Conservation (phyloP, 305 asterid species). For the Striga hermonthica region DNA sequence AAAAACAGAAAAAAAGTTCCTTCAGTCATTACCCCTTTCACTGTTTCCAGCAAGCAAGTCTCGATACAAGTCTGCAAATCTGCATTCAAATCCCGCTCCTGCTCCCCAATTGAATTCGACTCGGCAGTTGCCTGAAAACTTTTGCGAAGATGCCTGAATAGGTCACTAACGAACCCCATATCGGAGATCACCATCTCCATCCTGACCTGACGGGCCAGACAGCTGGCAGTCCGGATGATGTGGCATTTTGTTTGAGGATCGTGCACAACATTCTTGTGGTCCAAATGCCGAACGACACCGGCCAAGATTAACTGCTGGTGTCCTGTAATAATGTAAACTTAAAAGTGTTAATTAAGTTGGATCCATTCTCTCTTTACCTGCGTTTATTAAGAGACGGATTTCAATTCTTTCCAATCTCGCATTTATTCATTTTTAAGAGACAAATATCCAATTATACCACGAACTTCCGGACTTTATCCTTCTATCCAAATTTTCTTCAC, state of each 20-base stretch:
- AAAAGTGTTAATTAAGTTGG: no score
- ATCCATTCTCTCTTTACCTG: no score
- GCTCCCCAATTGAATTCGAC: constrained; percentile 51
- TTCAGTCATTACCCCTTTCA: constrained; percentile 73
- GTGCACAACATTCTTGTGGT: constrained; percentile 78
- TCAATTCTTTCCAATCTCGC: no score
- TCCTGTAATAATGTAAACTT: no score
- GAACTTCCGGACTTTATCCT: no score
- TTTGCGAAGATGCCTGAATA: constrained; percentile 87
- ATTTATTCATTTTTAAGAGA: no score
- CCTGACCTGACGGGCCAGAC: constrained; percentile 79
- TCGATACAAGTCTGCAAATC: constrained; percentile 72
- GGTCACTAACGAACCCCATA: constrained; percentile 78
- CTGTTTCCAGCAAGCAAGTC: constrained; percentile 84
- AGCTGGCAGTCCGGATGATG: constrained; percentile 70
- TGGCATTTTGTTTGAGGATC: constrained; percentile 72
- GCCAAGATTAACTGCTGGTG: constrained; percentile 66
- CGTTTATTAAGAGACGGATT: no score
- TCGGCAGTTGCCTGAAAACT: constrained; percentile 86
- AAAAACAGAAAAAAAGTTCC: not conserved
- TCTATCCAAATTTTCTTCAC: no score
- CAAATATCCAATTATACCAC: no score
- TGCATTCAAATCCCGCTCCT: constrained; percentile 54
- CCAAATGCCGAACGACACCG: constrained; percentile 84
- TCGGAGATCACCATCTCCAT: constrained; percentile 60